Evolutionary conservation across 257 asterid species (phyloP).

Genomic region (Petrea volubilis): DNA sequence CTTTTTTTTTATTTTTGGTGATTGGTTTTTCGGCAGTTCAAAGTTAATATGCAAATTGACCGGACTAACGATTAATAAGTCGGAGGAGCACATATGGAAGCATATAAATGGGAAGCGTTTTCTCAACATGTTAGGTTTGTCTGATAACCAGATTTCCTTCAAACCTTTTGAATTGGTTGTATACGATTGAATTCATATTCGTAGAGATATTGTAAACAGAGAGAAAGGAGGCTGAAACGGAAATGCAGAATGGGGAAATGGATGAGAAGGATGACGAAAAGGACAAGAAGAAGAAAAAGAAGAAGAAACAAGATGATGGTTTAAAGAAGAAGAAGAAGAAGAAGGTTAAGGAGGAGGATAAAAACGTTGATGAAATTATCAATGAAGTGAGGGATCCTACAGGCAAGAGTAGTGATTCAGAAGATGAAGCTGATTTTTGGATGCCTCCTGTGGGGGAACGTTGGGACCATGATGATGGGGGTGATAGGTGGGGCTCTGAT

Average conservation of each 20-base stretch:
- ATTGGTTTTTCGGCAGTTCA: conserved; percentile 48
- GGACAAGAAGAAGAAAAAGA: conserved; percentile 42
- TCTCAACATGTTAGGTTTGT: conserved; percentile 85
- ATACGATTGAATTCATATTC: conserved; percentile 13
- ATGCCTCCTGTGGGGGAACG: conserved; percentile 89
- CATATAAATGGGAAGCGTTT: conserved; percentile 91
- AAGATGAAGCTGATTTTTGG: conserved; percentile 75
- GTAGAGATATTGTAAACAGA: conserved; percentile 46
- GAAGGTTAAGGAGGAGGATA: conserved; percentile 33
- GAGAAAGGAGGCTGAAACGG: conserved; percentile 59
- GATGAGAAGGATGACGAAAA: conserved; percentile 35
- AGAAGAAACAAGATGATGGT: conserved; percentile 33
- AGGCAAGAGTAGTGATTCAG: conserved; percentile 49
- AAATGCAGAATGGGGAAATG: conserved; percentile 32
- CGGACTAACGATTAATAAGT: conserved; percentile 67
- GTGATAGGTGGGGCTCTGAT: conserved; percentile 80
- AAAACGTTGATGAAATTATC: conserved; percentile 40
- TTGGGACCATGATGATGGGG: conserved; percentile 94
- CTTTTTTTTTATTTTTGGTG: too few species aligned
- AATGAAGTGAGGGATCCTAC: conserved; percentile 54
- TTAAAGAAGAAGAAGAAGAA: conserved; percentile 31
- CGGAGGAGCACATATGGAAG: conserved; percentile 98
- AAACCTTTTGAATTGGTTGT: background rate
- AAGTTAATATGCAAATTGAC: conserved; percentile 82
- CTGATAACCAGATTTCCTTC: background rate